Evolutionary conservation across 2,329 filamentous ascomycete genomes (phyloP).

Genomic region (Aspergillus alliaceus): DNA sequence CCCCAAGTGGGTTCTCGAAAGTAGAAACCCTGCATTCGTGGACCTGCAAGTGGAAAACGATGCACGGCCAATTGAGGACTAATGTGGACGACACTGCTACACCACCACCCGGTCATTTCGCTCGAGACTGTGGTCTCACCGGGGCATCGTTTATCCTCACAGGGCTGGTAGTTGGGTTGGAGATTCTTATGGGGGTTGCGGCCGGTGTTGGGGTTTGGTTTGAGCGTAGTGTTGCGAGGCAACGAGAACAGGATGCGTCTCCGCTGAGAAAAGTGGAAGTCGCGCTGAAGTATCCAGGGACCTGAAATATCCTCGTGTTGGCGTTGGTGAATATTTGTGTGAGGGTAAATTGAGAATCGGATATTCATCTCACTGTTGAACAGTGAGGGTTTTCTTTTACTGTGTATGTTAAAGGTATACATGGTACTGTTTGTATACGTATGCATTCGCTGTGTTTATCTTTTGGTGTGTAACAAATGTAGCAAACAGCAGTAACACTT

Average conservation of each 20-base stretch:
- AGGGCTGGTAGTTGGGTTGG: constrained; percentile 34
- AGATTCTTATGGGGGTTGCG: constrained; percentile 33
- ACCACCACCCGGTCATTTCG: constrained; percentile 35
- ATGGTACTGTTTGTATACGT: too few species aligned
- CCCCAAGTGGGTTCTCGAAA: constrained; percentile 28
- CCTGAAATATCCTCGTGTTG: not conserved
- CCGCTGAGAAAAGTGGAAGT: constrained; percentile 30
- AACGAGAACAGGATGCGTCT: constrained; percentile 23
- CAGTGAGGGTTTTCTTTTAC: not conserved
- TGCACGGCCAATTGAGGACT: constrained; percentile 12
- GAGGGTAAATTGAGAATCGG: too few species aligned
- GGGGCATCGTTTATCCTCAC: constrained; percentile 38
- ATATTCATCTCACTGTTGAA: too few species aligned
- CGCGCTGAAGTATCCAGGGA: constrained; percentile 23
- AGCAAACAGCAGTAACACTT: too few species aligned
- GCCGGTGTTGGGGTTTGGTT: constrained; percentile 32
- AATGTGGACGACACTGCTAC: constrained; percentile 14
- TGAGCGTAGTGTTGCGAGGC: constrained; percentile 29
- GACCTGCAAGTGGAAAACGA: constrained; percentile 41
- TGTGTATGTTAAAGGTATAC: too few species aligned
- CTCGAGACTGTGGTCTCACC: constrained; percentile 38
- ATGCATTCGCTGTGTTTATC: too few species aligned
- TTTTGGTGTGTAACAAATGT: too few species aligned
- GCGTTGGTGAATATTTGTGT: not conserved
- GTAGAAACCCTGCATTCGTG: constrained; percentile 42